These are phyloP conservation scores for Actinomucor elegans DNA, from an alignment of 371 early-diverging fungal species.

Conservation along the genomic window DNA sequence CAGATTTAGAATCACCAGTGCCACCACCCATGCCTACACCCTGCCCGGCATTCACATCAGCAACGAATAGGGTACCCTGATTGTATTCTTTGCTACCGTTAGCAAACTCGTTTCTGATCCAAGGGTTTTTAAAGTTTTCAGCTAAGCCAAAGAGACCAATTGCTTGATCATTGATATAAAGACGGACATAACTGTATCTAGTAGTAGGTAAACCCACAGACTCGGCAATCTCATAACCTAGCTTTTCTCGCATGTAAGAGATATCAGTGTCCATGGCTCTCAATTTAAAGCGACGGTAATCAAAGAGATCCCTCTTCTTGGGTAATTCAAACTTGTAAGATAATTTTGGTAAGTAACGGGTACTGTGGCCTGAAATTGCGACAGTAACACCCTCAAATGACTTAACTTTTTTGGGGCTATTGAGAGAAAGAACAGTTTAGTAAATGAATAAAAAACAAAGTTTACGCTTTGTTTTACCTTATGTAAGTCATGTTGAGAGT, in stretches of 20 bases:
- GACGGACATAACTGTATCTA: slow-evolving; percentile 33
- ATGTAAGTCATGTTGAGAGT: slow-evolving; percentile 32
- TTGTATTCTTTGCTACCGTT: slow-evolving; percentile 23
- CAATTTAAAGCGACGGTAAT: slow-evolving; percentile 32
- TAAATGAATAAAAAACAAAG: not conserved
- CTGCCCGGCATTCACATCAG: slow-evolving; percentile 18
- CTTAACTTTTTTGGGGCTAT: slow-evolving; percentile 5
- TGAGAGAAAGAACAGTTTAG: too few relatives aligned
- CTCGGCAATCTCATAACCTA: slow-evolving; percentile 46
- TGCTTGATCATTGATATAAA: slow-evolving; percentile 30
- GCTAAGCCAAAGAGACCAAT: slow-evolving; percentile 38
- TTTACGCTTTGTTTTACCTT: slow-evolving; percentile 15
- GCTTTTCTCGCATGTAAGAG: slow-evolving; percentile 50
- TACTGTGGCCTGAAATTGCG: slow-evolving; percentile 27
- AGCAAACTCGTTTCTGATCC: slow-evolving; percentile 30
- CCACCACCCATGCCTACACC: not conserved
- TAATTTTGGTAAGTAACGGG: slow-evolving; percentile 15
- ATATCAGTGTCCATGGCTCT: slow-evolving; percentile 42
- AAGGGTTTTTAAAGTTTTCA: slow-evolving; percentile 34
- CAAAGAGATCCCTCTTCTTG: slow-evolving; percentile 24
- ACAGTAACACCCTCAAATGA: slow-evolving; percentile 11
- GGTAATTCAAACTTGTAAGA: slow-evolving; percentile 29
- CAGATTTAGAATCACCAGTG: not conserved
- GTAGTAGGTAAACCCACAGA: slow-evolving; percentile 43
- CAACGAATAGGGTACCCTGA: slow-evolving; percentile 20